Evolutionary conservation across 1,139 yeast species (phyloP), one percentile per base, ranked within the genome.

Genomic region (Yamadazyma kanchanaburiensis): DNA sequence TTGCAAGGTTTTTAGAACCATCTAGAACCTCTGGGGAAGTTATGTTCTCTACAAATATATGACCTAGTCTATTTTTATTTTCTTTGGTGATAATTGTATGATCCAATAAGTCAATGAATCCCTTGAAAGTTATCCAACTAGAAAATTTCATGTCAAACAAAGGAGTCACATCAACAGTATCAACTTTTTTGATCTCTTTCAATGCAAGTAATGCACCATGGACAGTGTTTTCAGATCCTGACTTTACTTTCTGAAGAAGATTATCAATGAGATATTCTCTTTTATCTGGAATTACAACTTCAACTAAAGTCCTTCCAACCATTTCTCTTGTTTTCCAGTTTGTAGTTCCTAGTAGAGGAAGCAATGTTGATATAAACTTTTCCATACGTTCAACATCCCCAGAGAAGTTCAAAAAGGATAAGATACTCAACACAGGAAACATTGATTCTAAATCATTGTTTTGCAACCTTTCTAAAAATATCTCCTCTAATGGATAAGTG

Each of bases 271-370:
- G 5, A 5, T 14, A 21, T n/a, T 8, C 15, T 20, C 17, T 12
- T 8, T 16, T 5, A 2, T 12, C 6, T 4, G 32, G 25, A 4
- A 27, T 24, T 1, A 27, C 7, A 11, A 42, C 27, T 0, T 80
- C 59, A 0, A 81, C 74, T 2, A 86, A 48, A 3, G 88, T 74
- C 48, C 81, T 66, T 0, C 96, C 87, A 0, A 94, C 81, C 73
- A 85, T 74, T 50, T 88, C 95, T 37, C 98, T 70, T 3, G 89
- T 70, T 45, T 86, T 87, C 96, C 96, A 89, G 33, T 70, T 63
- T 27, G 57, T 60, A 40, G 77, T 68, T 1, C 59, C 57, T 24
- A 84, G 53, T 37, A 81, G 74, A 3, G 49, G 39, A 12, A 62
- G 39, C 11, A 85, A 57, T 14, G 71, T 51, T 0, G 65, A 64